These are phyloP conservation scores for Calonectria pseudoturangicola DNA, from an alignment of 2,329 filamentous ascomycete species.

Conservation along the genomic window DNA sequence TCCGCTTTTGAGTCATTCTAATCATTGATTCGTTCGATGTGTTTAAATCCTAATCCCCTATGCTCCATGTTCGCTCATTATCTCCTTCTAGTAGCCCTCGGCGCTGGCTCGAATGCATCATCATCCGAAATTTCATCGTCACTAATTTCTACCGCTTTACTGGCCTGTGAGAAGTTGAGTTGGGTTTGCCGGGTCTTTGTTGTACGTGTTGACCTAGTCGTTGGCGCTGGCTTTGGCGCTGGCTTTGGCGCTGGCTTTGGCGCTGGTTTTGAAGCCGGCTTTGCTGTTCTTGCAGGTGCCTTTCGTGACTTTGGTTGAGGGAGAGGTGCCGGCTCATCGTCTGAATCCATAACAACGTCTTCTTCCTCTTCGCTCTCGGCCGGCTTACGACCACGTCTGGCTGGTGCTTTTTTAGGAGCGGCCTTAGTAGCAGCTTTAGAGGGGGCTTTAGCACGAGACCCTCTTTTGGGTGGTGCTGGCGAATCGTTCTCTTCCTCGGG, in stretches of 20 bases:
- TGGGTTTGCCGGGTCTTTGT: constrained; percentile 58
- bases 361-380: constrained; percentile 66
- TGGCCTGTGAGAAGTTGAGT: constrained; percentile 61
- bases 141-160: constrained; percentile 74
- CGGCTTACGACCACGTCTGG: constrained; percentile 63
- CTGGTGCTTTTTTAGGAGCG: constrained; percentile 67
- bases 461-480: constrained; percentile 57
- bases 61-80: constrained; percentile 33
- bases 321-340: constrained; percentile 61
- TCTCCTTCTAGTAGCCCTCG: constrained; percentile 58
- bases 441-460: constrained; percentile 61
- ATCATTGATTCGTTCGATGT: background rate
- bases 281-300: constrained; percentile 47
- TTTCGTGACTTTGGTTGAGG: constrained; percentile 58
- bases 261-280: background rate
- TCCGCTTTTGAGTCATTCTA: background rate
- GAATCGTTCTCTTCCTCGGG: constrained; percentile 52
- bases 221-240: background rate
- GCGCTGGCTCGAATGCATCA: constrained; percentile 75
- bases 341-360: constrained; percentile 73
- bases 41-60: background rate
- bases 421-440: constrained; percentile 65
- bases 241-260: too few species aligned
- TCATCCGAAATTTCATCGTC: constrained; percentile 80
- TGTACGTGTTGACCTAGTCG: constrained; percentile 29